Percentiles rank a stretch among this genome's conserved stretches.
These are phyloP conservation scores for Microbotryomycetes sp. DNA, from an alignment of 1,284 basidiomycete genomes.

Conservation along the genomic window DNA sequence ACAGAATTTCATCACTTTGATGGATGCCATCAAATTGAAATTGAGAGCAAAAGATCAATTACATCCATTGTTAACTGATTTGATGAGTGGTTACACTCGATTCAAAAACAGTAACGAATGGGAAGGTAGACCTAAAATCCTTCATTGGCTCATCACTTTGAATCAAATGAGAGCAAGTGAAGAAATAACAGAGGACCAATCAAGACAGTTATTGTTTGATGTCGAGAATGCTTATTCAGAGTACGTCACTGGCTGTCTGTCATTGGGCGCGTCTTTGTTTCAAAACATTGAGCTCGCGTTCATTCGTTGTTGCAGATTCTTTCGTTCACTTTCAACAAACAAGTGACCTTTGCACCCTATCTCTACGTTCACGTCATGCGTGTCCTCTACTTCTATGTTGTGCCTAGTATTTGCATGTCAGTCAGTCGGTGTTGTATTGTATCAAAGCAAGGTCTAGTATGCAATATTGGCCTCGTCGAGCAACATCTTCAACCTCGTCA, in stretches of 20 bases:
- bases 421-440: no score
- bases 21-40: slow-evolving; percentile 91
- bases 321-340: slow-evolving; percentile 21
- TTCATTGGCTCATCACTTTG: slow-evolving; percentile 91
- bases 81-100: slow-evolving; percentile 83
- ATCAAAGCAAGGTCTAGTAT: no score
- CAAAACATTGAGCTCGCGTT: background rate
- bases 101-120: slow-evolving; percentile 90
- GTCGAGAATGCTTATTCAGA: slow-evolving; percentile 95
- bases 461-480: no score
- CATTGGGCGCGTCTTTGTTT: background rate
- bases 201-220: slow-evolving; percentile 87
- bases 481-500: no score
- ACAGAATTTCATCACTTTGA: slow-evolving; percentile 94
- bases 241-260: slow-evolving; percentile 73
- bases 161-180: slow-evolving; percentile 97
- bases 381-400: no score
- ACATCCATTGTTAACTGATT: slow-evolving; percentile 87
- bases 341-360: background rate
- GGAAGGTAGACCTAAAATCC: slow-evolving; percentile 87
- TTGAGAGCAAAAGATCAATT: slow-evolving; percentile 93
- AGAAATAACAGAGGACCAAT: slow-evolving; percentile 92
- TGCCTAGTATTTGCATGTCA: no score
- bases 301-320: slow-evolving; percentile 12
- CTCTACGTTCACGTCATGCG: no score